Base-by-base conservation (phyloP, 257 asterid genomes). In the Nicotiana tabacum region DNA sequence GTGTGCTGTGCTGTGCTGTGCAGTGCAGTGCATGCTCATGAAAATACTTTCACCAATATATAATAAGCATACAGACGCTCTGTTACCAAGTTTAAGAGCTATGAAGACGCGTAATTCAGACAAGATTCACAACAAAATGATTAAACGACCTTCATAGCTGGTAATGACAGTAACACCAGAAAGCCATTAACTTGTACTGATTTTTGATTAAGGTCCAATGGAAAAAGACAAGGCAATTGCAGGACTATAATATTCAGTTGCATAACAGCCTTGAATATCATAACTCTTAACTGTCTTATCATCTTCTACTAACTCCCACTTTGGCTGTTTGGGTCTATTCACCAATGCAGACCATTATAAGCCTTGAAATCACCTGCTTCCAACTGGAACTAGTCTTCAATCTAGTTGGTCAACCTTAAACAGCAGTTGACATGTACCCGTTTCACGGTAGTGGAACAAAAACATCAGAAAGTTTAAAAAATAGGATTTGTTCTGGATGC, bases 281-380 rank as follows among this genome's bases (percentile, higher is more conserved):
- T 46, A 43, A 0, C 13, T 21, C 60, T 13, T 70, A 21, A 1
- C 58, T n/a, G 55, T 2, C 60, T 43, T 43, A 12, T 0, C 0
- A 0, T 0, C 3, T 21, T 39, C 5, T 15, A 43, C 0, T 43
- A 6, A 70, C 78, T 24, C 21, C 43, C 48, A 74, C 0, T 74
- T 74, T 48, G 62, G 62, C 8, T 74, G 80, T 13, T 74, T 6
- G 60, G 61, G 39, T 13, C 32, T 24, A 43, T 70, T 72, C 60
- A 24, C 61, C 60, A 46, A 43, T 0, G 21, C 37, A 46, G 7
- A 46, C 61, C 21, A 12, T 11, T 43, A 0, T 70, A 69, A 69
- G n/a, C 57, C 78, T 69, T 57, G 57, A 70, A 68, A 70, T 43
- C 78, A 70, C 78, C 77, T 2, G 58, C 29, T 70, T 69, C 57